Base-by-base conservation (phyloP, 345 rosid species). In the Aethionema arabicum region DNA sequence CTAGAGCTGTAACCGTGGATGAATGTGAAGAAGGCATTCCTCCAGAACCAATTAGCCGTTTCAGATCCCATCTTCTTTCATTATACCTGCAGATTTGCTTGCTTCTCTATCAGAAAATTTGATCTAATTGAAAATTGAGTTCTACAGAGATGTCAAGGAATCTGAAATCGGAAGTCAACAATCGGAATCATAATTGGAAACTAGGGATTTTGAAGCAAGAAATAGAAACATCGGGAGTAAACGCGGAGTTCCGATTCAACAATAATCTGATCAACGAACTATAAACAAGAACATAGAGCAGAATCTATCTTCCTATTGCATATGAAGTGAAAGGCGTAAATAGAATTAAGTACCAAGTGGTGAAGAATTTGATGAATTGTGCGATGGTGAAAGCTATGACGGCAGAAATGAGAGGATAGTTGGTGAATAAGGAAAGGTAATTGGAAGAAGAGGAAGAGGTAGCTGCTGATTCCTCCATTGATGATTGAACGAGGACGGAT, bases 21-120 rank as follows among this genome's bases (percentile, higher is more conserved):
- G 98, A 89, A 81, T 89, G 98, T 35, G 98, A 81, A 10, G 96
- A 92, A 5, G 98, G 95, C 98, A 92, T 89, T 29, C 98, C 98
- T 56, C 96, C 96, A 7, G 98, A 92, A 50, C 91, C 92, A 27
- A 86, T 33, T 13, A 91, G 90, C 52, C 70, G 80, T 86, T 80
- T 83, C 67, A 82, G 29, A 77, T 91, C 90, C 78, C 89, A 79
- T 72, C 78, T 68, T 59, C 72, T 80, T 75, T 86, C 95, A 40
- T 65, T 88, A 35, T 80, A 88, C 92, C 89, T 91, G 80, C 74
- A 75, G 60, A 70, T 73, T 21, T 21, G 27, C 27, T 21, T 21
- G 27, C 27, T 21, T 21, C 27, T 21, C 27, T 21, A 21, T 21
- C 27, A 21, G 27, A 21, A 21, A 21, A 21, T 21, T 74, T 76